Base-by-base conservation (phyloP, 306 rosid genomes). In the Malus asiatica region DNA sequence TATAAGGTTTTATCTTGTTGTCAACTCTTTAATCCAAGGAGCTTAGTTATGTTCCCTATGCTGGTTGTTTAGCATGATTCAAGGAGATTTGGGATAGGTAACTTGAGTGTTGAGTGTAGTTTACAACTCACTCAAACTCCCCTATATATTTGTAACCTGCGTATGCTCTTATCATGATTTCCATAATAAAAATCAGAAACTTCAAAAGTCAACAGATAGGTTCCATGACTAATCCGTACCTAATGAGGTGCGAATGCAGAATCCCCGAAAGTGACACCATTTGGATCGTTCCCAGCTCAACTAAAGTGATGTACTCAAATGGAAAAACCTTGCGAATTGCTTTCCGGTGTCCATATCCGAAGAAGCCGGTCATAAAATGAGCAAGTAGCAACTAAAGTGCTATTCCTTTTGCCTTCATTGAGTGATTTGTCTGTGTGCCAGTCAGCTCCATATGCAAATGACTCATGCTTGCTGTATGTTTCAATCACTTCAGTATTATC, bases 361-460 rank as follows among this genome's bases (percentile, higher is more conserved):
- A 95, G 82, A 80, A 87, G 96, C 73, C 64, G 81, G 78, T 95
- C 97, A 64, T 90, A 95, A 86, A 92, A 95, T 8, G 97, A 92
- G 95, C 96, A 95, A 46, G 98, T 89, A 59, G 96, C 93, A 80
- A 92, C 90, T 2, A 82, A 51, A 76, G 87, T 84, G 72, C 78
- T 85, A 79, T 71, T 89, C 67, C 75, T 76, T 74, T 72, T 76
- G 51, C 79, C 83, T 32, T 35, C 53, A 42, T 38, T 69, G 68
- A 61, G 68, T 57, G 83, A 78, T 70, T 76, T 90, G 76, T 80
- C 87, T 84, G 80, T 86, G 44, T 85, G 90, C 97, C 98, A 95
- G 40, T 92, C 97, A 76, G 91, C 97, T 67, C 99, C 97, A 52
- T 95, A 92, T 18, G 99, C 97, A 76, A 92, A 97, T 9, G 97